A percentile compares a stretch with the other conserved stretches of the same genome.
Conservation (phyloP, 371 early-diverging fungal genomes). For the Mucor indicus region DNA sequence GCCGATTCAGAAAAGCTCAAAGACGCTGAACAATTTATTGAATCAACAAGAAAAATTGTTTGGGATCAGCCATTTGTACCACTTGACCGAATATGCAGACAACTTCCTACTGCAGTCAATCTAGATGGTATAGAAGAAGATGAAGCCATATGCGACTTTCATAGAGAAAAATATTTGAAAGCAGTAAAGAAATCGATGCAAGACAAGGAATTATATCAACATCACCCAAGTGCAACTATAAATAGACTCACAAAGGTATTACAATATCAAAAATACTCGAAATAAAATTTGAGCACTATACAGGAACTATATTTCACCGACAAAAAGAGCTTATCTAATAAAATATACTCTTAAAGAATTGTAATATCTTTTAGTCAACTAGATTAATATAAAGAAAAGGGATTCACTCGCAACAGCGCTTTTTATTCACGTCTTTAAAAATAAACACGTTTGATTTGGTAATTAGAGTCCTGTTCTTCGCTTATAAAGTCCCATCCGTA, state of each 20-base stretch:
- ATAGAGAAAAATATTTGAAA: constrained; percentile 6
- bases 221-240: constrained; percentile 8
- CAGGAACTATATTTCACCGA: too few relatives aligned
- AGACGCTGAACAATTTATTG: constrained; percentile 1
- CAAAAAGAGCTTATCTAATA: too few relatives aligned
- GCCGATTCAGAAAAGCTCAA: background rate
- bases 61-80: constrained; percentile 15
- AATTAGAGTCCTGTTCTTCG: too few relatives aligned
- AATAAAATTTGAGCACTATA: too few relatives aligned
- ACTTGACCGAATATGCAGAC: constrained; percentile 8
- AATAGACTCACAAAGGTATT: constrained; percentile 6
- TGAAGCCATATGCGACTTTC: constrained; percentile 10
- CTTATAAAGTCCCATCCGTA: too few relatives aligned
- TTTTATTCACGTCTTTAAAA: too few relatives aligned
- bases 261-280: too few relatives aligned
- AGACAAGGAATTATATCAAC: constrained; percentile 1
- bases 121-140: constrained; percentile 1
- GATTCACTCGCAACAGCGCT: too few relatives aligned
- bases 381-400: too few relatives aligned
- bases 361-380: too few relatives aligned
- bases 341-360: too few relatives aligned
- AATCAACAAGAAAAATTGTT: constrained; percentile 4
- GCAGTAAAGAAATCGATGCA: background rate
- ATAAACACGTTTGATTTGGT: too few relatives aligned
- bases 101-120: constrained; percentile 4